Evolutionary conservation across 2,329 filamentous ascomycete genomes (phyloP).

Genomic region (Epichloe sylvatica): DNA sequence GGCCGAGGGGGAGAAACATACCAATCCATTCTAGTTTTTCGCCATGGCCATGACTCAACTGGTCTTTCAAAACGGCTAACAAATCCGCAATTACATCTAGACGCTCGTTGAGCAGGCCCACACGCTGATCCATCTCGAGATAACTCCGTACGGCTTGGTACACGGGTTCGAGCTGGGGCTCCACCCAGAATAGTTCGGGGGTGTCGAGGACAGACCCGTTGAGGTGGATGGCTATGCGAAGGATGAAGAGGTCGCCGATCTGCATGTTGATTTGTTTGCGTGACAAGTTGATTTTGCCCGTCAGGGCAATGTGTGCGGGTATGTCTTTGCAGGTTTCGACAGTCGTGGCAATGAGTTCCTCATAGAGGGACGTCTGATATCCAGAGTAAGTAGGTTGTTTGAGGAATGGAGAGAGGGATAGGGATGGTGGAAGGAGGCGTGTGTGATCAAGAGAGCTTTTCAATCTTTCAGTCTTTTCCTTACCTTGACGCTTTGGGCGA

Average conservation of each 20-base stretch:
- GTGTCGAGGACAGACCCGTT: conserved; percentile 95
- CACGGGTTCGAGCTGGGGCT: conserved; percentile 89
- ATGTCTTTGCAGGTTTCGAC: conserved; percentile 90
- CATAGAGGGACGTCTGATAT: conserved; percentile 72
- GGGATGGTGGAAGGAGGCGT: not conserved
- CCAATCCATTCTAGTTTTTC: conserved; percentile 85
- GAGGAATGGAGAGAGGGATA: not conserved
- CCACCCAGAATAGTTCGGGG: conserved; percentile 95
- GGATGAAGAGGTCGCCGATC: conserved; percentile 93
- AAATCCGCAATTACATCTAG: conserved; percentile 81
- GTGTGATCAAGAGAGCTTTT: not conserved
- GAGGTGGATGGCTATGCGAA: conserved; percentile 94
- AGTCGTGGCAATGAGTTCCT: conserved; percentile 86
- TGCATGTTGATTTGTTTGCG: conserved; percentile 97
- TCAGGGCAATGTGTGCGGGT: conserved; percentile 80
- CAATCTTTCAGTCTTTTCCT: conserved; percentile 1
- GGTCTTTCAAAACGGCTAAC: conserved; percentile 85
- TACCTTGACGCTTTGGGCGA: conserved; percentile 90
- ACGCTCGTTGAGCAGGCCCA: conserved; percentile 75
- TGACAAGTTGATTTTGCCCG: conserved; percentile 79
- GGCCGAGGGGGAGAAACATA: conserved; percentile 31
- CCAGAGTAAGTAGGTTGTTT: conserved; percentile 9
- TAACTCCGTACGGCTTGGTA: conserved; percentile 94
- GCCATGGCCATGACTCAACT: conserved; percentile 83
- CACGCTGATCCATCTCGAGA: conserved; percentile 94